phyloP scores from a whole-genome alignment of 73 alveolate species.

The Paramecium octaurelia region DNA sequence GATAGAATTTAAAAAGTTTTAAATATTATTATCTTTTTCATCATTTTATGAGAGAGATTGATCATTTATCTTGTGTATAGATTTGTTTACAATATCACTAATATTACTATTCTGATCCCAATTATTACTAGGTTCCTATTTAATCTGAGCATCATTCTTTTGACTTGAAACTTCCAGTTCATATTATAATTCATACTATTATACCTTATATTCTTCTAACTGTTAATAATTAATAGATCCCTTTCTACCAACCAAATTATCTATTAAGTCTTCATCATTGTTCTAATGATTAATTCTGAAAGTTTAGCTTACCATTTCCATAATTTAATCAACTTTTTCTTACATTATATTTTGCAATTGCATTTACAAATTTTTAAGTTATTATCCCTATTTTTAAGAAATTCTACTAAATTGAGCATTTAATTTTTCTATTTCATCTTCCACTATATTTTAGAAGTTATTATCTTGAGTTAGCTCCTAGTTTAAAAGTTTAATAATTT shows the following conservation, averaged over 20 bases:
- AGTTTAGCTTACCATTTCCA: not conserved
- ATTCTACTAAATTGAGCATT: not conserved
- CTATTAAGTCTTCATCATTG: not conserved
- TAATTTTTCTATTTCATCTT: not conserved
- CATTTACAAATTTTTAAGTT: not conserved
- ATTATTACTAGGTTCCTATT: not conserved
- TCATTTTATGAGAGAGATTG: not conserved
- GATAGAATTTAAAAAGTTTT: not conserved
- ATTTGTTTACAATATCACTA: not conserved
- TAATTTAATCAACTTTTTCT: not conserved
- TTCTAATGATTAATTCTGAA: not conserved
- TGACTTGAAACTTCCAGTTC: not conserved
- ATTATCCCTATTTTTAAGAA: not conserved
- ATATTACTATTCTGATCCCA: not conserved
- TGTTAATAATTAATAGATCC: not conserved
- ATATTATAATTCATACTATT: not conserved
- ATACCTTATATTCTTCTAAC: not conserved
- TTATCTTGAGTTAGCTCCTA: not conserved
- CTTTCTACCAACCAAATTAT: not conserved
- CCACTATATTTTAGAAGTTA: not conserved
- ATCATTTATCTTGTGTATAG: not conserved
- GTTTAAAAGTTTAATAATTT: not conserved
- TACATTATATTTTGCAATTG: not conserved
- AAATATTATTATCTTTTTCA: not conserved
- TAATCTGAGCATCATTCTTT: not conserved